Evolutionary conservation across 2,329 filamentous ascomycete species (phyloP).

Genomic region (Alternaria arbusti): DNA sequence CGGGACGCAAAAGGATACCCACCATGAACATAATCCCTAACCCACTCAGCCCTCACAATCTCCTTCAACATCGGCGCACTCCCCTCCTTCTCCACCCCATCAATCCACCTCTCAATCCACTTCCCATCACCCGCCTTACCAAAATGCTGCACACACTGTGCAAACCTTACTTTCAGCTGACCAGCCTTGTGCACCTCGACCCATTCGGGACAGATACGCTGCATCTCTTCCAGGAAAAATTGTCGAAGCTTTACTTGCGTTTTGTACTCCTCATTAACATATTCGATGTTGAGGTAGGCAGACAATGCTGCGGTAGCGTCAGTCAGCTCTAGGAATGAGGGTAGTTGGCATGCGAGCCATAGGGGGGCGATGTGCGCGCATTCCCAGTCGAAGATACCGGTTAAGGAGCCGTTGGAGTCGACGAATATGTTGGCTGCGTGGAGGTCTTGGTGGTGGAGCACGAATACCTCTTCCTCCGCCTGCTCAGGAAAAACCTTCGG

Average conservation of each 20-base stretch:
- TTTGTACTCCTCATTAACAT: not conserved
- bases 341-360: not conserved
- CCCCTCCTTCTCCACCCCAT: not conserved
- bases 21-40: not conserved
- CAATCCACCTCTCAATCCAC: not conserved
- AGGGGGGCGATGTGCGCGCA: not conserved
- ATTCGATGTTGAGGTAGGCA: not conserved
- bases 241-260: not conserved
- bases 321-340: not conserved
- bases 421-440: not conserved
- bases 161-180: not conserved
- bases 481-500: not conserved
- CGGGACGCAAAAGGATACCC: not conserved
- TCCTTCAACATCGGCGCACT: not conserved
- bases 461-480: not conserved
- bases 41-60: not conserved
- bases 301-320: not conserved
- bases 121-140: not conserved
- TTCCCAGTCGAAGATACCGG: not conserved
- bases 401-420: not conserved
- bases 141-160: not conserved
- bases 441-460: not conserved
- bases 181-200: not conserved
- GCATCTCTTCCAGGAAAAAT: not conserved
- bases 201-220: not conserved